These are phyloP conservation scores for Botryotinia calthae DNA, from an alignment of 2,329 filamentous ascomycete species.

Conservation along the genomic window DNA sequence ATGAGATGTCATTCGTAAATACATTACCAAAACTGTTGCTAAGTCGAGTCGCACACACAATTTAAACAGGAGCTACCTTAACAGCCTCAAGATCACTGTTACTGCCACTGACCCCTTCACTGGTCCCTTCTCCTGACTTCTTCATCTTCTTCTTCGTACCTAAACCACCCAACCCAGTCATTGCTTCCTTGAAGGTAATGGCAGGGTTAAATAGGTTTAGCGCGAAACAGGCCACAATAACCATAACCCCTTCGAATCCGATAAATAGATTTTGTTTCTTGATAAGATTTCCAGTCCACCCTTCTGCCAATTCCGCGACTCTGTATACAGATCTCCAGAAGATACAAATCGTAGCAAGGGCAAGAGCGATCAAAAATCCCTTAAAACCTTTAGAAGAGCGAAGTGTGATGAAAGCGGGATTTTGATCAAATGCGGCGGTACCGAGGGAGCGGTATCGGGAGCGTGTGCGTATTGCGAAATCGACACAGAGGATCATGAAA, in stretches of 20 bases:
- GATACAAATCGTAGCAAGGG: slow-evolving; percentile 53
- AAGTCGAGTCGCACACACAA: neutral
- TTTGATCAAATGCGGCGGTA: slow-evolving; percentile 27
- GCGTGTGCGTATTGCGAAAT: slow-evolving; percentile 30
- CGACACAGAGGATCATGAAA: slow-evolving; percentile 47
- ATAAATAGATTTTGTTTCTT: slow-evolving; percentile 30
- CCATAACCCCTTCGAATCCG: slow-evolving; percentile 38
- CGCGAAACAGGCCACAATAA: slow-evolving; percentile 29
- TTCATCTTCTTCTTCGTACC: slow-evolving; percentile 22
- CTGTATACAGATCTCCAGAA: slow-evolving; percentile 57
- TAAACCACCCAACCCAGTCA: slow-evolving; percentile 23
- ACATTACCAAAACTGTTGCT: neutral
- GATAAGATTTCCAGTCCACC: slow-evolving; percentile 45
- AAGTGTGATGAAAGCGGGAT: slow-evolving; percentile 24
- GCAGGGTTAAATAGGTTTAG: slow-evolving; percentile 43
- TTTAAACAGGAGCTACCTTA: slow-evolving; percentile 5
- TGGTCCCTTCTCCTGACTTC: slow-evolving; percentile 6
- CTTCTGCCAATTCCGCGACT: slow-evolving; percentile 50
- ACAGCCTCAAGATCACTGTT: slow-evolving; percentile 18
- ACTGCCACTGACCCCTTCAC: slow-evolving; percentile 13
- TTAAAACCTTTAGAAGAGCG: slow-evolving; percentile 30
- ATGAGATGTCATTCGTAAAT: neutral
- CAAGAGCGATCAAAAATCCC: slow-evolving; percentile 37
- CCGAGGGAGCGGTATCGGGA: slow-evolving; percentile 40
- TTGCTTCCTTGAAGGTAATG: slow-evolving; percentile 23